These are phyloP conservation scores for Peronospora tabacina DNA, from an alignment of 352 stramenopile genomes.

Conservation along the genomic window DNA sequence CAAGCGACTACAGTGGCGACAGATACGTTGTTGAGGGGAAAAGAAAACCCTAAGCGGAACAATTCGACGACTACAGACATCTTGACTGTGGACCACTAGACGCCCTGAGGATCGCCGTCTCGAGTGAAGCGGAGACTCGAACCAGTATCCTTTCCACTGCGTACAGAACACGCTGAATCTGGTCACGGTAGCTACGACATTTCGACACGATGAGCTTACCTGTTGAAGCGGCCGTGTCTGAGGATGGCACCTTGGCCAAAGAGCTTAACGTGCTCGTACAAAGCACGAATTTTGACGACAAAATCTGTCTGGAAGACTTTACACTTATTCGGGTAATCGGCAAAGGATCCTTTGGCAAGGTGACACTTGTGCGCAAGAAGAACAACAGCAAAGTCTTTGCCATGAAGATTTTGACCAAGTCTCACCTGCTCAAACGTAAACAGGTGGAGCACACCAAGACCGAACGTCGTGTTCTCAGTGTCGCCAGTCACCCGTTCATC, in stretches of 20 bases:
- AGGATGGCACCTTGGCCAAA: conserved; percentile 30
- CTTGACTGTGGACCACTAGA: conserved; percentile 3
- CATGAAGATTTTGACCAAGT: conserved; percentile 90
- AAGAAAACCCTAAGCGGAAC: conserved; percentile 20
- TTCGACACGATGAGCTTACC: conserved; percentile 50
- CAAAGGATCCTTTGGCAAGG: conserved; percentile 85
- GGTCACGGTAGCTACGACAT: not conserved
- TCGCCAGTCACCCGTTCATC: conserved; percentile 96
- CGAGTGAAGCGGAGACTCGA: conserved; percentile 14
- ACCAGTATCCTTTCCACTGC: conserved; percentile 14
- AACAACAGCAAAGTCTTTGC: conserved; percentile 87
- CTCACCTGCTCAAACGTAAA: conserved; percentile 90
- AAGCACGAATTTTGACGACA: conserved; percentile 75
- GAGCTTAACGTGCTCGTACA: conserved; percentile 69
- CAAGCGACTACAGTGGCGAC: conserved; percentile 7
- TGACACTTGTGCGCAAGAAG: conserved; percentile 87
- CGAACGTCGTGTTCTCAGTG: conserved; percentile 91
- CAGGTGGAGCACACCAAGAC: conserved; percentile 96
- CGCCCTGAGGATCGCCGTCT: conserved; percentile 10
- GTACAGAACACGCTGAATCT: conserved; percentile 6
- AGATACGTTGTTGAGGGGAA: conserved; percentile 9
- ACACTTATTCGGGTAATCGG: conserved; percentile 85
- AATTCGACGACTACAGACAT: conserved; percentile 21
- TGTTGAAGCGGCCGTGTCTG: conserved; percentile 28
- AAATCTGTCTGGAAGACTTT: conserved; percentile 87